Evolutionary conservation across 108 stramenopile species (phyloP).

Genomic region (Asterionellopsis glacialis): DNA sequence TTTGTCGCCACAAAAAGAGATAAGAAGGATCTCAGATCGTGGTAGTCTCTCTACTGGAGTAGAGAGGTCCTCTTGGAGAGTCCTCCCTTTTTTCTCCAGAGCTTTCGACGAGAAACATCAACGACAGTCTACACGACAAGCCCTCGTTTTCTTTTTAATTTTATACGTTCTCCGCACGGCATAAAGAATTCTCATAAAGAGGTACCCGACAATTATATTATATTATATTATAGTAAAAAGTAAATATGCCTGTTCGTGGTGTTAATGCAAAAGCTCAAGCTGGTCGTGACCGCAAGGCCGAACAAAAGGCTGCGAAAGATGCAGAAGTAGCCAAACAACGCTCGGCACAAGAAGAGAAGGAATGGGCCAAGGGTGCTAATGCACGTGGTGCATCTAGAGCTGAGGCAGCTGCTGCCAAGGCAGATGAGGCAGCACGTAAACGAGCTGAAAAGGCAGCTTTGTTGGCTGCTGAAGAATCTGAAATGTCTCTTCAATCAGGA

Average conservation of each 20-base stretch:
- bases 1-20: too few relatives aligned
- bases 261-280: slow-evolving; percentile 58
- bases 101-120: too few relatives aligned
- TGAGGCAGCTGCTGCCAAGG: slow-evolving; percentile 63
- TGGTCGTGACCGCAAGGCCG: slow-evolving; percentile 61
- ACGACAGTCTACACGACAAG: background rate
- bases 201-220: background rate
- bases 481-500: slow-evolving; percentile 18
- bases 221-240: background rate
- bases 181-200: background rate
- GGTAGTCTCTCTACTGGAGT: too few relatives aligned
- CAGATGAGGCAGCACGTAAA: slow-evolving; percentile 76
- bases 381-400: slow-evolving; percentile 28
- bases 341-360: slow-evolving; percentile 41
- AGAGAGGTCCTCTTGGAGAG: too few relatives aligned
- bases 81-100: too few relatives aligned
- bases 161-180: background rate
- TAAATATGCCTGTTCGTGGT: background rate
- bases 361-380: slow-evolving; percentile 73
- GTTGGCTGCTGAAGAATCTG: slow-evolving; percentile 64
- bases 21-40: too few relatives aligned
- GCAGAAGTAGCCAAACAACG: slow-evolving; percentile 32
- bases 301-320: slow-evolving; percentile 58
- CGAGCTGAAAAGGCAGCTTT: slow-evolving; percentile 65
- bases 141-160: background rate